Base-by-base conservation (phyloP, 1,284 basidiomycete species). In the Ustilago loliicola region DNA sequence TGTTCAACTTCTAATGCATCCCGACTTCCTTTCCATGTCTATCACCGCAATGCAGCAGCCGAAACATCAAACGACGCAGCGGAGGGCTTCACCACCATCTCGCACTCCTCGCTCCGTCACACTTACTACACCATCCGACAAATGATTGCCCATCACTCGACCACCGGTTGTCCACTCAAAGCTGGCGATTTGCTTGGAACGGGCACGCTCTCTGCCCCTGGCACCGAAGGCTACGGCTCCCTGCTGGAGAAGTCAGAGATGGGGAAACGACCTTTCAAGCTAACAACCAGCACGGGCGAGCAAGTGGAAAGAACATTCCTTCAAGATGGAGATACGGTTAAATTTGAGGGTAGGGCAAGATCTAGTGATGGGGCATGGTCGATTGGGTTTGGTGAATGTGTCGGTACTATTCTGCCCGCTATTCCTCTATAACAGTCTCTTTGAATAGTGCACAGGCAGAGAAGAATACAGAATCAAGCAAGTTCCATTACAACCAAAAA, bases 101-200 rank as follows among this genome's bases (percentile, higher is more conserved):
- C 67, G 13, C 53, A 45, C 19, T 70, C 66, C 11, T 61, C 56
- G 1, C 45, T 76, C 15, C 53, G 57, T 0, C 68, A 79, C 52
- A 79, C 61, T 2, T 79, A 79, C 68, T 79, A 71, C 34, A 79
- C 72, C 0, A 52, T 67, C 17, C 57, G 58, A 4, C 76, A 79
- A 50, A 76, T 76, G 72, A 42, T 79, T n/a, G 68, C 76, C 11
- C 76, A 79, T 32, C 76, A 79, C 54, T 64, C 72, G 1, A 69
- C 68, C 3, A 68, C 67, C n/a, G 76, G 76, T 6, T 79, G 76
- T 48, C 58, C 67, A 2, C 51, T 79, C 38, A 15, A 48, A 1
- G 27, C 72, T 1, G 76, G 64, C 42, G 72, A 76, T 27, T 19
- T 79, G 29, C 45, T 79, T 0, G 72, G 72, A 1, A 79, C 76